Base-by-base conservation (phyloP, 73 alveolate species). In the Paramecium caudatum region DNA sequence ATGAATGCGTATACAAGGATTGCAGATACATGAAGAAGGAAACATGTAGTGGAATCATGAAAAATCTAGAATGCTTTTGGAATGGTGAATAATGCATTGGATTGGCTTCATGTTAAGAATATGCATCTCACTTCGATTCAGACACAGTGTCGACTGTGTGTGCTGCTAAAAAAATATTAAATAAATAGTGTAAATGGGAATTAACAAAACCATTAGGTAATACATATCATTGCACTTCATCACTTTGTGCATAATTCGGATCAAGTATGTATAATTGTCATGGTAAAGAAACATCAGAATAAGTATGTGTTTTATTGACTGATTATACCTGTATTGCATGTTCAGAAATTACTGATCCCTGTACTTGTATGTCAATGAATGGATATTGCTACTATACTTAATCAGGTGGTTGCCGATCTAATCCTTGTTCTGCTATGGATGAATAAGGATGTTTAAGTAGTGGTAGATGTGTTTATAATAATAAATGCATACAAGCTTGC, bases 221-320 rank as follows among this genome's bases (percentile, higher is more conserved):
- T 55, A 23, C 23, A 23, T 65, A 65, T 65, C 19, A 33, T 65
- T 65, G 83, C 39, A 65, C 19, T 16, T 65, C 83, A 33, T 65
- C 47, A 33, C 19, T 36, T n/a, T 65, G 83, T 32, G 16, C 8
- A 36, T n/a, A 33, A 65, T 33, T 12, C 7, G 83, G 83, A 13
- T 33, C 47, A 33, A 65, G 83, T 33, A 43, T 30, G 7, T 25
- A 65, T 5, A 65, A 65, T 65, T 65, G 83, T 36, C 32, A 65
- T 65, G 83, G 83, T 12, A 10, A 46, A 12, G 83, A 65, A 65
- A 33, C 39, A 16, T 7, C 27, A 33, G 16, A 17, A 4, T 13
- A 65, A 65, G 32, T 65, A 7, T 65, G 83, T 65, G 83, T 65
- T n/a, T 8, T 65, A 16, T 6, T 65, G 0, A 33, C 50, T 0